Percentiles rank a stretch among this genome's conserved stretches.
Conservation (phyloP, 164 flowering plant genomes). For the grape (Vitis vinifera) region ASM3070453v1 NC_081820.1:1119001-1119500, state of each 20-base stretch:
- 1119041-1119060: conserved; percentile 6
- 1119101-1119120: conserved; percentile 36
- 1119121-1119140: conserved; percentile 23
- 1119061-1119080: conserved; percentile 30
- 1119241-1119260: conserved; percentile 21
- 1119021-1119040: too few relatives aligned
- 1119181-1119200: conserved; percentile 20
- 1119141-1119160: conserved; percentile 23
- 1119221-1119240: conserved; percentile 29
- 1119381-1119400: too few relatives aligned
- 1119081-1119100: conserved; percentile 20
- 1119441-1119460: too few relatives aligned
- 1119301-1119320: too few relatives aligned
- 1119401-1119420: too few relatives aligned
- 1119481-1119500: too few relatives aligned
- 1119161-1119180: conserved; percentile 37
- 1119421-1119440: too few relatives aligned
- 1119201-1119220: conserved; percentile 38
- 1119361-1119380: too few relatives aligned
- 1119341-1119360: too few relatives aligned
- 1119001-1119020: too few relatives aligned
- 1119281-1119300: conserved; percentile 8
- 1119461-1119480: too few relatives aligned
- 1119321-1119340: too few relatives aligned
- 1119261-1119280: conserved; percentile 28